A percentile compares a stretch with the other conserved stretches of the same genome.
Evolutionary conservation across 1,139 yeast genomes (phyloP).

Genomic region (Pneumocystis carinii): DNA sequence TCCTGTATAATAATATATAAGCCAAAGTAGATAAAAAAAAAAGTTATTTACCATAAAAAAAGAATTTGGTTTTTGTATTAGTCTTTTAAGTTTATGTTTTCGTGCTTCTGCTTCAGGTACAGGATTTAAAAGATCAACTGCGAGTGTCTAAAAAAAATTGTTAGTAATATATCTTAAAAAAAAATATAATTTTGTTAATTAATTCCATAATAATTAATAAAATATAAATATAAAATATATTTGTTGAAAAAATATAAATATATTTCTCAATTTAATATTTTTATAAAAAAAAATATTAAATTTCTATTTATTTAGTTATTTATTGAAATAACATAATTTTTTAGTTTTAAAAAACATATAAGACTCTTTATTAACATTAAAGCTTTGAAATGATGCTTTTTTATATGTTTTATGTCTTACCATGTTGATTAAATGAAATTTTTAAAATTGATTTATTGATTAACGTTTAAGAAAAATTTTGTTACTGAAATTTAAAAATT

Average conservation of each 20-base stretch:
- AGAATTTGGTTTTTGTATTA: slow-evolving; percentile 96
- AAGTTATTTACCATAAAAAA: slow-evolving; percentile 99
- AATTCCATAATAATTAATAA: not conserved
- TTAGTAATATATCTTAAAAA: not conserved
- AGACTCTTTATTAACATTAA: not conserved
- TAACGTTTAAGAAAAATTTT: not conserved
- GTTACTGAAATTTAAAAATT: not conserved
- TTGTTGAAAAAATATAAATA: too few relatives aligned
- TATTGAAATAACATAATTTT: not conserved
- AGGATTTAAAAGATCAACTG: slow-evolving; percentile 50
- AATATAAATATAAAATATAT: not conserved
- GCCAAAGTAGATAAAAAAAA: not conserved
- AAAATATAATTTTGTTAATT: not conserved
- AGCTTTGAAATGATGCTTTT: too few relatives aligned
- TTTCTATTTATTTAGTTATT: not conserved
- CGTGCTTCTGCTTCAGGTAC: slow-evolving; percentile 88
- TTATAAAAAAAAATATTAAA: not conserved
- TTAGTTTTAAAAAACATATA: not conserved
- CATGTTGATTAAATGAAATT: not conserved
- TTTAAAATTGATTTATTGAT: not conserved
- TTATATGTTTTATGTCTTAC: not conserved
- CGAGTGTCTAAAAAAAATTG: slow-evolving; percentile 5
- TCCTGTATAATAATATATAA: slow-evolving; percentile 7
- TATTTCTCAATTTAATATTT: not conserved
- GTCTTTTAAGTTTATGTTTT: slow-evolving; percentile 94